These are phyloP conservation scores for Kluyveromyces sp. DNA, from an alignment of 1,139 yeast genomes.

Conservation along the genomic window DNA sequence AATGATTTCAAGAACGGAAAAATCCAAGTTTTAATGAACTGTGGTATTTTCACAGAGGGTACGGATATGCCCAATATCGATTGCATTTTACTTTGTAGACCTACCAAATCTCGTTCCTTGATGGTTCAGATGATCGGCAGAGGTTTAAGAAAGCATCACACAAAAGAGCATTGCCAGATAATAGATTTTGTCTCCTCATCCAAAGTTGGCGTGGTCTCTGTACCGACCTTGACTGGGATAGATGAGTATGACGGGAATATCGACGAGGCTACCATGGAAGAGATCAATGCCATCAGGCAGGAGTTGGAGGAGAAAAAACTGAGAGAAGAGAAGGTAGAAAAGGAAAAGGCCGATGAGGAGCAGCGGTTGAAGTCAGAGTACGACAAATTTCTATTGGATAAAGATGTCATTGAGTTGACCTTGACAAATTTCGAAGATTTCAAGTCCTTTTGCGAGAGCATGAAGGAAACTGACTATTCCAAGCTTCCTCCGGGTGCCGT, in stretches of 20 bases:
- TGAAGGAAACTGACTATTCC: conserved; percentile 7
- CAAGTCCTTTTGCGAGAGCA: conserved; percentile 21
- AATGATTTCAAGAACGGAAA: conserved; percentile 54
- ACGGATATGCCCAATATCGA: conserved; percentile 92
- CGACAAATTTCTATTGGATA: conserved; percentile 6
- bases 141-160: conserved; percentile 61
- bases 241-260: conserved; percentile 29
- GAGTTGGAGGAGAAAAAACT: conserved; percentile 23
- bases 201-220: conserved; percentile 51
- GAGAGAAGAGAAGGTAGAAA: conserved; percentile 8
- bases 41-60: conserved; percentile 90
- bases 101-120: conserved; percentile 67
- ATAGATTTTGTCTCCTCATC: conserved; percentile 69
- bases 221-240: conserved; percentile 54
- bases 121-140: conserved; percentile 88
- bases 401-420: conserved; percentile 26
- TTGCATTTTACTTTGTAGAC: conserved; percentile 69
- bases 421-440: conserved; percentile 30
- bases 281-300: conserved; percentile 29
- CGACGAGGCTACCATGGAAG: conserved; percentile 34
- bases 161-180: conserved; percentile 63
- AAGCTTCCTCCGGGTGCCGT: conserved; percentile 6
- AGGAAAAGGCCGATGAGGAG: conserved; percentile 4
- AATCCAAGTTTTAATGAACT: conserved; percentile 73
- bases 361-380: conserved; percentile 3